Conservation (phyloP, 768 basidiomycete species). For the Cantharellus cinnabarinus region DNA sequence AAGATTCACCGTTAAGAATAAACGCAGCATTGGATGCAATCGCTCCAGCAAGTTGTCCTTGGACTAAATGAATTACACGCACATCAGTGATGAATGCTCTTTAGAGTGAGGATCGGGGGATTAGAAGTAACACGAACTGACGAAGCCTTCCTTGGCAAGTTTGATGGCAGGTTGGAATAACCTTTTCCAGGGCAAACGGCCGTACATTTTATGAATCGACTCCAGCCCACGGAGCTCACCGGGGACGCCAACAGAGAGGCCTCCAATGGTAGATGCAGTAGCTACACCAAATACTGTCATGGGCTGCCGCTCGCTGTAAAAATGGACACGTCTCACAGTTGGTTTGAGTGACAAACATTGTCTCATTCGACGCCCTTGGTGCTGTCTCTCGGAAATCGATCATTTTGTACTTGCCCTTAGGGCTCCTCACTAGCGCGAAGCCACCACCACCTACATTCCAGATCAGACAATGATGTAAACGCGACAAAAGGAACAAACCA, state of each 20-base stretch:
- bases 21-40: constrained; percentile 52
- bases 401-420: constrained; percentile 29
- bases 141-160: constrained; percentile 36
- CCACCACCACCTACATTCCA: constrained; percentile 31
- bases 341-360: constrained; percentile 38
- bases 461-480: constrained; percentile 29
- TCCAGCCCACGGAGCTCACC: constrained; percentile 78
- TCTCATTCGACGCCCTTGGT: constrained; percentile 44
- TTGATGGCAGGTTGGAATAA: constrained; percentile 59
- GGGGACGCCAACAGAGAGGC: constrained; percentile 75
- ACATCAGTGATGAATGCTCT: constrained; percentile 11
- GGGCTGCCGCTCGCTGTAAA: not conserved
- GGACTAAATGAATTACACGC: not conserved
- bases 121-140: not conserved
- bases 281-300: constrained; percentile 21
- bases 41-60: not conserved
- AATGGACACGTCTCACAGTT: not conserved
- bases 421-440: constrained; percentile 65
- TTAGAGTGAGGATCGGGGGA: constrained; percentile 2
- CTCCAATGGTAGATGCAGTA: constrained; percentile 47
- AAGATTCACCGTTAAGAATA: constrained; percentile 38
- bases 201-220: constrained; percentile 69
- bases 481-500: constrained; percentile 22
- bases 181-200: constrained; percentile 53
- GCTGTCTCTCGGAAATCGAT: constrained; percentile 85